Percentiles rank a stretch among this genome's conserved stretches.
Conservation (phyloP, 495 filamentous ascomycete species). For the Penicillium macrosclerotiorum region DNA sequence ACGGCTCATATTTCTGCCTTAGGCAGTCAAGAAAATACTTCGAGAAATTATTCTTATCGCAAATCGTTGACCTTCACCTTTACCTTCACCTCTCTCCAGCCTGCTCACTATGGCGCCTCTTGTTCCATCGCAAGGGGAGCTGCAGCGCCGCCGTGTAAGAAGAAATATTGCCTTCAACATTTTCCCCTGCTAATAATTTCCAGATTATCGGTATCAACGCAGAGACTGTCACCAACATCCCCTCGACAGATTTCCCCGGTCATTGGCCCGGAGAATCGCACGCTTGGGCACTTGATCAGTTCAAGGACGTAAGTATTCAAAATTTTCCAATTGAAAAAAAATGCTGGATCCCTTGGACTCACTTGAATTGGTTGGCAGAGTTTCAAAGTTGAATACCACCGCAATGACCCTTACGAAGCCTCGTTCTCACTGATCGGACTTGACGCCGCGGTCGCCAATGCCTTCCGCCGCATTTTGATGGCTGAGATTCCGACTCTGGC, state of each 20-base stretch:
- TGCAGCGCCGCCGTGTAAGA: constrained; percentile 49
- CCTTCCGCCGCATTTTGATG: constrained; percentile 95
- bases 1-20: constrained; percentile 22
- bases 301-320: constrained; percentile 51
- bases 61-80: constrained; percentile 35
- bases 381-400: constrained; percentile 78
- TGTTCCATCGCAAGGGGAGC: constrained; percentile 47
- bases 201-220: constrained; percentile 82
- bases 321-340: background rate
- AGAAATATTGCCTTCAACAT: background rate
- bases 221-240: constrained; percentile 84
- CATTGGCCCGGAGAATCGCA: constrained; percentile 91
- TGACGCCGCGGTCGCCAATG: constrained; percentile 93
- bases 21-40: constrained; percentile 32
- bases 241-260: constrained; percentile 85
- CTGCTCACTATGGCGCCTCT: constrained; percentile 46
- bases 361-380: constrained; percentile 36
- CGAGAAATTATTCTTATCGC: constrained; percentile 39
- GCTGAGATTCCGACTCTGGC: constrained; percentile 92
- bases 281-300: constrained; percentile 75
- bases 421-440: constrained; percentile 89
- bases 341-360: constrained; percentile 1
- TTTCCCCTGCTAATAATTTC: constrained; percentile 9
- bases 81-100: constrained; percentile 16
- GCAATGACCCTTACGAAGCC: constrained; percentile 68